A percentile compares a stretch with the other conserved stretches of the same genome.
Evolutionary conservation across 1,139 yeast species (phyloP).

Genomic region (Candida tropicalis): DNA sequence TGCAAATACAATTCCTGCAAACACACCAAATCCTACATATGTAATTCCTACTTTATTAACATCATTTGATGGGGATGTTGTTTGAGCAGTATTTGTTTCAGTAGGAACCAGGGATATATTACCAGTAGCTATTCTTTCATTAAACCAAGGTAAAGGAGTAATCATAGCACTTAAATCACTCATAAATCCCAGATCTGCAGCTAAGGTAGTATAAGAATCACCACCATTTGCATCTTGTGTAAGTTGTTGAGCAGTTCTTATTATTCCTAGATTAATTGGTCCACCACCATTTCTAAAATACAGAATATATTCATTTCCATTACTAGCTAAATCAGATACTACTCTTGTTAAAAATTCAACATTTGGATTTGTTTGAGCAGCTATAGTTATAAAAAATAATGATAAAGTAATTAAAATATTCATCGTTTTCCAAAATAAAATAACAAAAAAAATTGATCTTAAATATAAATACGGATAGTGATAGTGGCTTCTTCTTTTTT

Average conservation of each 20-base stretch:
- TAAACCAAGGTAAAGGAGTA: constrained; percentile 40
- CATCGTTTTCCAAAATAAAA: too few relatives aligned
- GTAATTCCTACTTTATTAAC: background rate
- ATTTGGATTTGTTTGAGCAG: constrained; percentile 12
- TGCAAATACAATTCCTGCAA: background rate
- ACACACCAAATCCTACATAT: background rate
- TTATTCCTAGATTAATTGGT: constrained; percentile 27
- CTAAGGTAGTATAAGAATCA: constrained; percentile 38
- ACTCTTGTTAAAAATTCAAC: constrained; percentile 31
- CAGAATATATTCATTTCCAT: constrained; percentile 25
- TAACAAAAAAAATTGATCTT: too few relatives aligned
- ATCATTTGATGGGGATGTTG: background rate
- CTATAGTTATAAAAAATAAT: background rate
- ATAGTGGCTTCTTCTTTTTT: too few relatives aligned
- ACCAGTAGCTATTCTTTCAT: constrained; percentile 19
- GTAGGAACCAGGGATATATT: constrained; percentile 10
- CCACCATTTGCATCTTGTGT: constrained; percentile 32
- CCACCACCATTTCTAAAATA: constrained; percentile 26
- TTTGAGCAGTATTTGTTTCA: background rate
- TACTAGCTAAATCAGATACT: constrained; percentile 28
- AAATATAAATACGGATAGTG: too few relatives aligned
- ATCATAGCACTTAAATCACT: constrained; percentile 30
- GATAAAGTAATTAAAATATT: background rate
- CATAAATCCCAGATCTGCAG: constrained; percentile 20
- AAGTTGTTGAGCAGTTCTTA: constrained; percentile 25